Conservation (phyloP, 345 rosid genomes). For the Geranium brycei region DNA sequence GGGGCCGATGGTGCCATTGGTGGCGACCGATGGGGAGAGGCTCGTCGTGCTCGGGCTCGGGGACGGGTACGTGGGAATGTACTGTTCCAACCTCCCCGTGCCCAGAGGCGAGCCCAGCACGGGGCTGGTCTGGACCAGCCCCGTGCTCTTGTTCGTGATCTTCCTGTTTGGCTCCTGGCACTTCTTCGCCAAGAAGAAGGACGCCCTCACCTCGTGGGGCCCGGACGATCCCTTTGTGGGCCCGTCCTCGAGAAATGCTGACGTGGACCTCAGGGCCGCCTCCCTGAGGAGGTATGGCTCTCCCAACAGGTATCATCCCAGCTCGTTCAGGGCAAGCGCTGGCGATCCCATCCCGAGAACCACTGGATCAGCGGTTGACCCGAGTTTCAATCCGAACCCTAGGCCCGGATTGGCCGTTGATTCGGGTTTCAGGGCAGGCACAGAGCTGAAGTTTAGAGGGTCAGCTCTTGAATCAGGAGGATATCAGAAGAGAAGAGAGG, state of each 20-base stretch:
- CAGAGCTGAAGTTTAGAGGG: conserved; percentile 56
- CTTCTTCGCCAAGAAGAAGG: conserved; percentile 93
- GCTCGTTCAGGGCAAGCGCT: conserved; percentile 49
- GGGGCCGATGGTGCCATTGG: conserved; percentile 35
- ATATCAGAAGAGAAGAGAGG: conserved; percentile 54
- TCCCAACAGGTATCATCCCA: conserved; percentile 44
- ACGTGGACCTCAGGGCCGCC: conserved; percentile 45
- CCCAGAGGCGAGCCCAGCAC: conserved; percentile 52
- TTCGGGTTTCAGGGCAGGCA: neutral
- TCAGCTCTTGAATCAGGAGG: conserved; percentile 43
- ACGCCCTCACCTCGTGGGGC: conserved; percentile 88
- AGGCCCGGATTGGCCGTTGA: no score
- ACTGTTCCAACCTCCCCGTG: conserved; percentile 57
- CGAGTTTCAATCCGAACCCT: conserved; percentile 16
- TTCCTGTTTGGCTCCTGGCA: conserved; percentile 84
- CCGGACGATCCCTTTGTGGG: conserved; percentile 65
- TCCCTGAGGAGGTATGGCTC: conserved; percentile 51
- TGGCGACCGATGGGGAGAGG: conserved; percentile 73
- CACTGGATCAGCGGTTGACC: conserved; percentile 21
- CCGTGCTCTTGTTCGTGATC: conserved; percentile 67
- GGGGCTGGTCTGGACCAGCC: conserved; percentile 62
- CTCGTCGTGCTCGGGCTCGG: conserved; percentile 69
- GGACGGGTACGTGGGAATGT: conserved; percentile 64
- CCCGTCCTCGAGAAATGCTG: conserved; percentile 47
- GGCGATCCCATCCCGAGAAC: conserved; percentile 42